These are phyloP conservation scores for Boletus rubroflammeus DNA, from an alignment of 768 basidiomycete species.

Conservation along the genomic window DNA sequence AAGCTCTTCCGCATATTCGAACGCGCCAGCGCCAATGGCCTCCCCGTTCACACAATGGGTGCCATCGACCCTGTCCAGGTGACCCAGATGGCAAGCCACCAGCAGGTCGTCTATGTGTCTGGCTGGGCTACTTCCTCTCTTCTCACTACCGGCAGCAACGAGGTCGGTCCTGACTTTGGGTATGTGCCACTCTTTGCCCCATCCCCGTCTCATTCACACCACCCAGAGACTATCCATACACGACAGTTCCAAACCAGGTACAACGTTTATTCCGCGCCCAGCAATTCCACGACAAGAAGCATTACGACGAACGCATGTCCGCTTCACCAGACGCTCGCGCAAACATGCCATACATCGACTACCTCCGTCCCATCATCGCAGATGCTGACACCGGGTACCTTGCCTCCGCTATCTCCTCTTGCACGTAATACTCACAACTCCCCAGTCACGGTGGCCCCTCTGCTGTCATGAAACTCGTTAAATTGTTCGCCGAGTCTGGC, in stretches of 20 bases:
- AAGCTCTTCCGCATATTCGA: slow-evolving; percentile 74
- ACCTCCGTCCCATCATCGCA: slow-evolving; percentile 88
- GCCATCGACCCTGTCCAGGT: slow-evolving; percentile 93
- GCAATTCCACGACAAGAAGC: slow-evolving; percentile 88
- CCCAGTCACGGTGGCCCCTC: slow-evolving; percentile 87
- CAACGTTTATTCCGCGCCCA: slow-evolving; percentile 90
- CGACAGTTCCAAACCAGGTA: slow-evolving; percentile 94
- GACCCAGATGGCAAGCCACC: slow-evolving; percentile 88
- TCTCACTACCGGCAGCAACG: slow-evolving; percentile 85
- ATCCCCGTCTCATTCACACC: not conserved
- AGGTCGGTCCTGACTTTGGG: slow-evolving; percentile 92
- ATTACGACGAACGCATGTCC: slow-evolving; percentile 81
- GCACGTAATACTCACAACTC: slow-evolving; percentile 5
- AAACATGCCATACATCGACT: slow-evolving; percentile 78
- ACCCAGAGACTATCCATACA: slow-evolving; percentile 87
- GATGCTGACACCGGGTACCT: slow-evolving; percentile 91
- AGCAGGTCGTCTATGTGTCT: slow-evolving; percentile 87
- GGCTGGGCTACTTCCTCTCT: slow-evolving; percentile 90
- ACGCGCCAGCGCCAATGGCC: slow-evolving; percentile 55
- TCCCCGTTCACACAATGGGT: slow-evolving; percentile 87
- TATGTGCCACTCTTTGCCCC: slow-evolving; percentile 20
- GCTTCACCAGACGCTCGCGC: slow-evolving; percentile 59
- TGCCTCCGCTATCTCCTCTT: not conserved
- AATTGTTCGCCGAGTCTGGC: slow-evolving; percentile 93
- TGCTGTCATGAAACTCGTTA: slow-evolving; percentile 90